Conservation (phyloP, 768 basidiomycete genomes). For the Pisolithus tinctorius region DNA sequence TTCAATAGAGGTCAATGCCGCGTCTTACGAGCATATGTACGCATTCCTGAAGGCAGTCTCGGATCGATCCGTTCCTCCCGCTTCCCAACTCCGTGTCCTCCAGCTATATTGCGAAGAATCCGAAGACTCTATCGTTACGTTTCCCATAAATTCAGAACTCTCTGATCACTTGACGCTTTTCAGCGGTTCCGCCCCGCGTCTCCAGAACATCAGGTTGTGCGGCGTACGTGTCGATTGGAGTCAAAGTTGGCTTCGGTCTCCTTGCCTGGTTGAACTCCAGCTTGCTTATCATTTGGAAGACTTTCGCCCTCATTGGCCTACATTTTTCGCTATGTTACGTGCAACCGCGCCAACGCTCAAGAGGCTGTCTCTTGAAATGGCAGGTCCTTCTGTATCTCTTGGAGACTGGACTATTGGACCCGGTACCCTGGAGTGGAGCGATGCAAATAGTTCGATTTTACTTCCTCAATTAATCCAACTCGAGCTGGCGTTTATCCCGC, state of each 20-base stretch:
- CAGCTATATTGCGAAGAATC: conserved; percentile 43
- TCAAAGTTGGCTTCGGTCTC: conserved; percentile 26
- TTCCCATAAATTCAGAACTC: conserved; percentile 15
- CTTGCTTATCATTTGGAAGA: conserved; percentile 57
- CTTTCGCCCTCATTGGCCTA: conserved; percentile 52
- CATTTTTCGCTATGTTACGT: conserved; percentile 46
- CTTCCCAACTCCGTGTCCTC: conserved; percentile 49
- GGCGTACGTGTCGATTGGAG: conserved; percentile 70
- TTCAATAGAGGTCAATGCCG: conserved; percentile 39
- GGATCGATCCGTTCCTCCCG: conserved; percentile 30
- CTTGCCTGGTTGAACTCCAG: conserved; percentile 42
- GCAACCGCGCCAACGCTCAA: conserved; percentile 51
- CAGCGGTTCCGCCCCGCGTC: conserved; percentile 44
- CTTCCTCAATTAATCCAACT: conserved; percentile 25
- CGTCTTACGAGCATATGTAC: conserved; percentile 42
- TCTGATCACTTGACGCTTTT: conserved; percentile 43
- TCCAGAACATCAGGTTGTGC: conserved; percentile 48
- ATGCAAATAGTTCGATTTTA: conserved; percentile 25
- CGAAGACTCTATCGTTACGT: conserved; percentile 31
- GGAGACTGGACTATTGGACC: conserved; percentile 28
- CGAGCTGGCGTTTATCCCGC: conserved; percentile 46
- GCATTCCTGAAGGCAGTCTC: conserved; percentile 37
- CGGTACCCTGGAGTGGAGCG: conserved; percentile 12
- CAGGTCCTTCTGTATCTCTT: conserved; percentile 46
- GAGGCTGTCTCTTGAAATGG: conserved; percentile 45